Evolutionary conservation across 2,329 filamentous ascomycete genomes (phyloP), one percentile per base, ranked within the genome.

Genomic region (Grosmannia huntii): DNA sequence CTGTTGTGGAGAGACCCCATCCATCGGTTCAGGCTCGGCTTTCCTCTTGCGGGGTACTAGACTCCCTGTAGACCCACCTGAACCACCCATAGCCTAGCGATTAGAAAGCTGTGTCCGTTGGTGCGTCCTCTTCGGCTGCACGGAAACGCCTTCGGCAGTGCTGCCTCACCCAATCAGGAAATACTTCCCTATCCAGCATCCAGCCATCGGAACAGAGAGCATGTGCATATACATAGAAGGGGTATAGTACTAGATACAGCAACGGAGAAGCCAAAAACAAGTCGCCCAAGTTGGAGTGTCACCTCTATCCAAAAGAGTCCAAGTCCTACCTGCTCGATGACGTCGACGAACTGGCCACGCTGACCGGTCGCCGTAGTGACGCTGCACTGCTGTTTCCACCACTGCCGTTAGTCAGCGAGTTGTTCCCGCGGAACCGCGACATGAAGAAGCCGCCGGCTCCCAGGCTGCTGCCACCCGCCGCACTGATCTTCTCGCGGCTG

Each of bases 341-440:
- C 3, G 62, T 62, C 19, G 62, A 63, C 19, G 57, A 50, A 56
- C 62, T 62, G 28, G 61, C 55, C 14, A 62, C 41, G 48, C 62
- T 62, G 36, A 56, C 44, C 1, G 61, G 62, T 31, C 62, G 58
- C 31, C 53, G 55, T 48, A 53, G 46, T 4, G 54, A 31, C 28
- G 21, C 33, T 21, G 27, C 44, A 49, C 33, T 25, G 33, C 28
- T 44, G 46, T 14, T 38, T n/a, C 27, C 50, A 10, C 4, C 21
- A 31, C 38, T 33, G 60, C 50, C 25, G 53, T 53, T 51, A 55
- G 54, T 27, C 10, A 50, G 48, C 23, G 48, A 50, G 10, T 50
- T 58, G 33, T 56, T 49, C 25, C 53, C 59, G 50, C 62, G 62
- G 19, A 64, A 57, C 2, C 60, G 46, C 7, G 61, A 57, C 27